A percentile compares a stretch with the other conserved stretches of the same genome.
Evolutionary conservation across 148 eudicot genomes (phyloP).

Genomic region (Cornus suecica): DNA sequence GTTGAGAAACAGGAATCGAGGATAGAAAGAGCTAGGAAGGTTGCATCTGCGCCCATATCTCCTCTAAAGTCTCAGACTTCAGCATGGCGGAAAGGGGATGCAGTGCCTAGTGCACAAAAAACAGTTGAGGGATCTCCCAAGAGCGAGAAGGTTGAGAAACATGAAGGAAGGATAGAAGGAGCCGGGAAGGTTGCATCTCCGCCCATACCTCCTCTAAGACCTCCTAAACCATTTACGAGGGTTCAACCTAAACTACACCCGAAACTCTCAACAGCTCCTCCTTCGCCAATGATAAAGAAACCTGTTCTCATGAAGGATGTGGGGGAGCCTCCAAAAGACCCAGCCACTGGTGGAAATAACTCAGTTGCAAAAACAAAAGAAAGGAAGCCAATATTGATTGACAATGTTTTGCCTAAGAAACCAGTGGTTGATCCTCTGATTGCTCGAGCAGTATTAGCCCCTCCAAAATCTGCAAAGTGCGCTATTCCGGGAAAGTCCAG

Average conservation of each 20-base stretch:
- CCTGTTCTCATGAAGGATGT: conserved; percentile 71
- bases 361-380: conserved; percentile 45
- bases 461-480: conserved; percentile 61
- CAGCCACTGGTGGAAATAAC: conserved; percentile 29
- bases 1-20: conserved; percentile 28
- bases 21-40: conserved; percentile 28
- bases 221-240: conserved; percentile 51
- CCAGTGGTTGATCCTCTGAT: conserved; percentile 58
- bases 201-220: conserved; percentile 33
- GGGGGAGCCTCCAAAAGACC: conserved; percentile 49
- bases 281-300: conserved; percentile 49
- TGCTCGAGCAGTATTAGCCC: conserved; percentile 73
- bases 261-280: conserved; percentile 72
- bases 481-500: conserved; percentile 51
- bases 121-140: conserved; percentile 47
- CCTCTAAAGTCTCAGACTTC: conserved; percentile 46
- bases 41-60: conserved; percentile 30
- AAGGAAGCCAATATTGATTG: conserved; percentile 79
- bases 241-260: conserved; percentile 66
- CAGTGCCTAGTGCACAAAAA: conserved; percentile 55
- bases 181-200: conserved; percentile 29
- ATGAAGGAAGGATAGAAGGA: conserved; percentile 30
- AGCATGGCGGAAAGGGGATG: conserved; percentile 93
- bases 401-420: conserved; percentile 83
- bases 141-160: conserved; percentile 31